Conservation (phyloP, 768 basidiomycete genomes). For the Boletus rubescentipes region DNA sequence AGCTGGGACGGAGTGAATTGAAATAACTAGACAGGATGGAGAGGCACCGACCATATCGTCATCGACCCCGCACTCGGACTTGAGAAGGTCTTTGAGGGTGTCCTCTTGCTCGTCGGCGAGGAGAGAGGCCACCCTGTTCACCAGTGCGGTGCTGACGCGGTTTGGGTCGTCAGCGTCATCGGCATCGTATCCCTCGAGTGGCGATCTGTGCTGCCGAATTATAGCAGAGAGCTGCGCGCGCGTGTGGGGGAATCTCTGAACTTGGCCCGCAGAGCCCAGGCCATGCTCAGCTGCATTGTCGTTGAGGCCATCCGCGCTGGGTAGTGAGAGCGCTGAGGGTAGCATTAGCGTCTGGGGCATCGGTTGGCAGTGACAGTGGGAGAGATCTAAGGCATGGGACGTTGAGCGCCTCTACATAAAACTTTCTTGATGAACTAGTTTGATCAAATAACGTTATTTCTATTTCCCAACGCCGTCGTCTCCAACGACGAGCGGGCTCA, state of each 20-base stretch:
- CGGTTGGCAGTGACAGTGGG: conserved; percentile 11
- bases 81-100: conserved; percentile 73
- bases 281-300: conserved; percentile 23
- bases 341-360: conserved; percentile 29
- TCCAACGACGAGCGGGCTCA: neutral
- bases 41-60: conserved; percentile 58
- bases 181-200: conserved; percentile 52
- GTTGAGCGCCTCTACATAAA: conserved; percentile 22
- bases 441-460: conserved; percentile 18
- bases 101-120: conserved; percentile 87
- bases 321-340: conserved; percentile 13
- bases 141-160: conserved; percentile 57
- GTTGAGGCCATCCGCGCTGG: conserved; percentile 9
- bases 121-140: conserved; percentile 69
- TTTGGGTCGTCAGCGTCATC: conserved; percentile 57
- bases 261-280: conserved; percentile 16
- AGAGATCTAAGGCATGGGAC: conserved; percentile 25
- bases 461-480: neutral
- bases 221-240: conserved; percentile 77
- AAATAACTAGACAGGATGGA: conserved; percentile 17
- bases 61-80: conserved; percentile 65
- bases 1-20: conserved; percentile 44
- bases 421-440: conserved; percentile 11
- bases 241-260: conserved; percentile 71
- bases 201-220: conserved; percentile 66